phyloP scores from a whole-genome alignment of 208 protist species.

The Crithidia bombi region DNA sequence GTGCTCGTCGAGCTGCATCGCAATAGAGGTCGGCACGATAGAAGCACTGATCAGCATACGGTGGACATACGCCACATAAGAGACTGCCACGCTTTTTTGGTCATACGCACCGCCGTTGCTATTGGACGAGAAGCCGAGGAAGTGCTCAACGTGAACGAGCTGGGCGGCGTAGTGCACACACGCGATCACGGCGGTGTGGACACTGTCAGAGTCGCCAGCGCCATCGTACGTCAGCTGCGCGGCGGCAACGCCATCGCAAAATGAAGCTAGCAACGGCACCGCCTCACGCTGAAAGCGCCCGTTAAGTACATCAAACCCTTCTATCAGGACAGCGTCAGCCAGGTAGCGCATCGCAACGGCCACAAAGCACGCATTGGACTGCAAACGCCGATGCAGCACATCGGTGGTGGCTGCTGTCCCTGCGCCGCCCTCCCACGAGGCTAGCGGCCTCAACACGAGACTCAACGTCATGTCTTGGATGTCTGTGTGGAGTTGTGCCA shows the following conservation, averaged over 20 bases:
- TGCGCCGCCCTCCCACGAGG: neutral
- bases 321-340: conserved; percentile 17
- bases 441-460: neutral
- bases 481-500: conserved; percentile 1
- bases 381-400: neutral
- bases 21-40: conserved; percentile 15
- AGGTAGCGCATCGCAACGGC: conserved; percentile 28
- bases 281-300: conserved; percentile 4
- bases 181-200: conserved; percentile 28
- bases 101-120: neutral
- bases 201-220: conserved; percentile 19
- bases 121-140: neutral
- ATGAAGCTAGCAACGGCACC: conserved; percentile 13
- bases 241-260: conserved; percentile 7
- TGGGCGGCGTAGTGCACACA: conserved; percentile 23
- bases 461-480: conserved; percentile 12
- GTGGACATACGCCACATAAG: conserved; percentile 15
- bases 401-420: neutral
- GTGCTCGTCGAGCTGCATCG: conserved; percentile 17
- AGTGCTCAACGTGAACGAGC: conserved; percentile 8
- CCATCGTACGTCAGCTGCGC: conserved; percentile 25
- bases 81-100: neutral
- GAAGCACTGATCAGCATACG: conserved; percentile 21
- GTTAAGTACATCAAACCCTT: conserved; percentile 12
- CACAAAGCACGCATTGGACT: conserved; percentile 9